These are phyloP conservation scores for Arachis stenosperma DNA, from an alignment of 306 rosid genomes.

Conservation along the genomic window DNA sequence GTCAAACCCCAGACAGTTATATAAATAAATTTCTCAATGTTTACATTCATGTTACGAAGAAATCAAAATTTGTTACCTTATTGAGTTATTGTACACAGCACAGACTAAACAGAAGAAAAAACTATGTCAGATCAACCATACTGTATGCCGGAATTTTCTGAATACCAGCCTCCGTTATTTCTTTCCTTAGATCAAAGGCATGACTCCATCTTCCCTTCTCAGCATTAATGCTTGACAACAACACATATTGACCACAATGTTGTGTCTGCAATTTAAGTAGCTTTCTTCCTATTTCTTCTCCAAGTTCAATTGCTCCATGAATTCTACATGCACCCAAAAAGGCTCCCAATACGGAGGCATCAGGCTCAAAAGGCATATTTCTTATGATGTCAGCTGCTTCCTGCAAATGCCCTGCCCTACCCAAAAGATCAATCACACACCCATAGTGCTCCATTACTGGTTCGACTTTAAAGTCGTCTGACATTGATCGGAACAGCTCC, in stretches of 20 bases:
- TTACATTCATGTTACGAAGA: background rate
- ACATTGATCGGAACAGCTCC: slow-evolving; percentile 62
- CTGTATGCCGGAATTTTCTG: slow-evolving; percentile 72
- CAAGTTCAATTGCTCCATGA: slow-evolving; percentile 75
- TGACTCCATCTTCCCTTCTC: slow-evolving; percentile 71
- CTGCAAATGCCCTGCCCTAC: slow-evolving; percentile 68
- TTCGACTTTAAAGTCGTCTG: slow-evolving; percentile 44
- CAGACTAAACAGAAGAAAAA: background rate
- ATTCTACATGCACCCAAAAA: slow-evolving; percentile 77
- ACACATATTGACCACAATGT: slow-evolving; percentile 57
- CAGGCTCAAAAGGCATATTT: slow-evolving; percentile 72
- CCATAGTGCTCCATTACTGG: slow-evolving; percentile 74
- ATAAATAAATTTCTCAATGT: background rate
- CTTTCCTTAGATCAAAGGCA: slow-evolving; percentile 65
- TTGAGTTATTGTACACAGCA: slow-evolving; percentile 8
- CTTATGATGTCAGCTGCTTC: slow-evolving; percentile 64
- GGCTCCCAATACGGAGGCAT: slow-evolving; percentile 69
- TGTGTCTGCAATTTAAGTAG: slow-evolving; percentile 56
- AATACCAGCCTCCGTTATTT: slow-evolving; percentile 62
- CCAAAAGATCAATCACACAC: slow-evolving; percentile 77
- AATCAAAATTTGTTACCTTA: background rate
- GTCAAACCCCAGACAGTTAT: background rate
- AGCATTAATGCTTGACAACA: slow-evolving; percentile 70
- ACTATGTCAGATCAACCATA: slow-evolving; percentile 45
- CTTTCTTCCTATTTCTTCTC: slow-evolving; percentile 59